phyloP scores from a whole-genome alignment of 202 grass and related monocot genomes.

The Eragrostis tef region DNA sequence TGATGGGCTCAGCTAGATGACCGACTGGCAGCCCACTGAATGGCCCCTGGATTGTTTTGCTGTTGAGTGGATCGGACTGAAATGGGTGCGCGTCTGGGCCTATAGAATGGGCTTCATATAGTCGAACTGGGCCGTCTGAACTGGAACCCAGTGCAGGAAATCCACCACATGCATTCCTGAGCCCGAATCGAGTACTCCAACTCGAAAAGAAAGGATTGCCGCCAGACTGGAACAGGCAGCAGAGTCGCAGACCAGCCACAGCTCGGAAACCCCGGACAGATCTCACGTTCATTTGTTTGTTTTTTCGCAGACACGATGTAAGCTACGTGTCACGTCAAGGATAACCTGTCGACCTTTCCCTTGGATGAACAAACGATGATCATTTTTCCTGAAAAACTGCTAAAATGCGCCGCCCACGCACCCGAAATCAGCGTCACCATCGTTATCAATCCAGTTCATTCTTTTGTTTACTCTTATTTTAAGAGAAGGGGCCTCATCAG shows the following conservation, averaged over 20 bases:
- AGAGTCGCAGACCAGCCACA: background rate
- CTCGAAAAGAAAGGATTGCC: background rate
- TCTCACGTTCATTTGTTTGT: background rate
- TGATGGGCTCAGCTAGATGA: background rate
- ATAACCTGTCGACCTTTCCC: background rate
- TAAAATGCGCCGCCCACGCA: background rate
- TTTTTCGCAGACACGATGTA: background rate
- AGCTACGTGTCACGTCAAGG: background rate
- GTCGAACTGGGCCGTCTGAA: background rate
- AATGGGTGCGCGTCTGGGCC: background rate
- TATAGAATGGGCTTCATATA: background rate
- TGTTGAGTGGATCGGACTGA: background rate
- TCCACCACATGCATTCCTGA: no score
- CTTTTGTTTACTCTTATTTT: background rate
- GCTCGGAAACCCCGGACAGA: background rate
- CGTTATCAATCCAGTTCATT: conserved; percentile 6
- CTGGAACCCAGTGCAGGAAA: background rate
- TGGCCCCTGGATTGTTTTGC: background rate
- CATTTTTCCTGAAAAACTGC: background rate
- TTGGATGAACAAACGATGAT: background rate
- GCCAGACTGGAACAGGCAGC: background rate
- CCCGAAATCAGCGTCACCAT: background rate
- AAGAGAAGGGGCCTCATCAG: background rate
- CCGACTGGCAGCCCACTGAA: background rate
- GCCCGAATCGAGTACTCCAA: no score